Evolutionary conservation across 2,329 filamentous ascomycete genomes (phyloP).

Genomic region (Calonectria pauciramosa): DNA sequence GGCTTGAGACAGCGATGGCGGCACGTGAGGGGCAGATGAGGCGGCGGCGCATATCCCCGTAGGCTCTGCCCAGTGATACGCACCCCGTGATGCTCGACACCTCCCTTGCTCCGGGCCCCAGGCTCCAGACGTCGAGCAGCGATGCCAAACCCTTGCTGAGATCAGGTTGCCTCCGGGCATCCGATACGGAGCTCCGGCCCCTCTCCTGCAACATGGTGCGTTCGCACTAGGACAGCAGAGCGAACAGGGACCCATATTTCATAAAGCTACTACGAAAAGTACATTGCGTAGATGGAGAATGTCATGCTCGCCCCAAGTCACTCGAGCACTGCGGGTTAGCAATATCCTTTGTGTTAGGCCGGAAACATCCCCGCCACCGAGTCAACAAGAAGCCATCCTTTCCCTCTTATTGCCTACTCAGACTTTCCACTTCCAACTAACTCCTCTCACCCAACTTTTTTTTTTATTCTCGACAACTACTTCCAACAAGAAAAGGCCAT

Average conservation of each 20-base stretch:
- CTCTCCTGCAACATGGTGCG: not conserved
- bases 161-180: conserved; percentile 8
- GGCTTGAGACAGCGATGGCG: not conserved
- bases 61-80: not conserved
- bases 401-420: not conserved
- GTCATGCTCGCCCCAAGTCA: conserved; percentile 1
- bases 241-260: conserved; percentile 3
- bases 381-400: conserved; percentile 12
- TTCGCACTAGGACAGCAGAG: conserved; percentile 5
- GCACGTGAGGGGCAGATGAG: not conserved
- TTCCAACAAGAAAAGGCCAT: not conserved
- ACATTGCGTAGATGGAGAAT: conserved; percentile 1
- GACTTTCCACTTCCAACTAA: not conserved
- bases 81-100: not conserved
- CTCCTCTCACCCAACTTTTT: not conserved
- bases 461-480: not conserved
- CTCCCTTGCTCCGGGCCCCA: conserved; percentile 4
- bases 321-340: conserved; percentile 11
- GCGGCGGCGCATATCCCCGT: not conserved
- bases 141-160: conserved; percentile 4
- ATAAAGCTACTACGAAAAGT: conserved; percentile 9
- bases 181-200: conserved; percentile 5
- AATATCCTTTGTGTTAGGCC: conserved; percentile 10
- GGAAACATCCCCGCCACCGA: conserved; percentile 10
- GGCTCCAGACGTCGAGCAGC: not conserved